Evolutionary conservation across 257 asterid species (phyloP), one percentile per base, ranked within the genome.

Genomic region (Linderniella brevidens): DNA sequence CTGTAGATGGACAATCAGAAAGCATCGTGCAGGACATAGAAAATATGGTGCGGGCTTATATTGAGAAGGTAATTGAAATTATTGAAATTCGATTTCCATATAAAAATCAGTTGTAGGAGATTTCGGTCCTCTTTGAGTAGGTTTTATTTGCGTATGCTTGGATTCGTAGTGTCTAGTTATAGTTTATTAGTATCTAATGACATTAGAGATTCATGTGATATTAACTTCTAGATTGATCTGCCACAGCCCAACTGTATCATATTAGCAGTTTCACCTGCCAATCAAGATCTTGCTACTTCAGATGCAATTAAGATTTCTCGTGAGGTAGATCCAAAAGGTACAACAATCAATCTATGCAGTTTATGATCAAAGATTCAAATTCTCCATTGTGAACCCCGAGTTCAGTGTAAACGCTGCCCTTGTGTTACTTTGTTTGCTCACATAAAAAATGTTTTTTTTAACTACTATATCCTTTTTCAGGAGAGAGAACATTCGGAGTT

Each of bases 401-500:
- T 25, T 6, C 32, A 25, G 32, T 25, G 32, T 25, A 2, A 11
- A 42, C 17, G 47, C 47, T 42, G 47, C 47, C 5, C 18, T 13
- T 42, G 13, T 13, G 47, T 13, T 13, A 45, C 29, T 45, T 45
- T 15, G 29, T 9, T 42, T 14, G 8, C 10, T 1, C 12, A 42
- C 17, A 1, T 9, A 8, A 13, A 42, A 13, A 8, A 11, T 17
- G 15, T 25, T 3, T 17, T 13, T 13, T 15, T 6, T 10, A n/a
- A n/a, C n/a, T n/a, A n/a, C n/a, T n/a, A 25, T 25, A 25, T 25
- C 32, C 32, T 25, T 41, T 69, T 64, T 56, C 81, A 84, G 95
- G 95, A 52, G 95, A 84, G 69, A 84, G 95, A 60, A 84, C 95
- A 25, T 84, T 84, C 63, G 95, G 95, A 46, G 95, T 84, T 47